Percentiles rank a stretch among this genome's conserved stretches.
Conservation (phyloP, 768 basidiomycete genomes). For the Kwoniella sp. region DNA sequence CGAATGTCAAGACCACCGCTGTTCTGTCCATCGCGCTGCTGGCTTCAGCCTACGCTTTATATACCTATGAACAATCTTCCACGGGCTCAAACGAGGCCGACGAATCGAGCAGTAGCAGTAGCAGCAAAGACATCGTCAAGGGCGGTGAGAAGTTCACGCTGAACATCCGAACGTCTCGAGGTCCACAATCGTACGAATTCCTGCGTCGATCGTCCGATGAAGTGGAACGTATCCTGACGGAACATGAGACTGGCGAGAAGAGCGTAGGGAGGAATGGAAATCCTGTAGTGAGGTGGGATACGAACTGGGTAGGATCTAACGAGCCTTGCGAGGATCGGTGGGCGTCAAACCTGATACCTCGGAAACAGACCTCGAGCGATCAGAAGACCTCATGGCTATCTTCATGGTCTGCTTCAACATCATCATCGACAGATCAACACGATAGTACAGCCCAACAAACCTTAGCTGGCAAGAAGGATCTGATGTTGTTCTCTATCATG, state of each 20-base stretch:
- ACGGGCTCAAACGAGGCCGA: slow-evolving; percentile 1
- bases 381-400: not conserved
- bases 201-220: slow-evolving; percentile 24
- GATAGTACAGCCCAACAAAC: too few species aligned
- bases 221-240: slow-evolving; percentile 36
- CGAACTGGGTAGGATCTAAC: slow-evolving; percentile 79
- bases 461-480: slow-evolving; percentile 61
- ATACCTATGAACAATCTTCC: slow-evolving; percentile 26
- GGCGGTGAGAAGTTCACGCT: slow-evolving; percentile 27
- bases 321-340: slow-evolving; percentile 89
- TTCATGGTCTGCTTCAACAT: not conserved
- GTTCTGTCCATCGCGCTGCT: slow-evolving; percentile 26
- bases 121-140: not conserved
- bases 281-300: slow-evolving; percentile 61
- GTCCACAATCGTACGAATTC: slow-evolving; percentile 27
- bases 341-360: slow-evolving; percentile 67
- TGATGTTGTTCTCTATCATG: slow-evolving; percentile 82
- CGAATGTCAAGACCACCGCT: slow-evolving; percentile 12
- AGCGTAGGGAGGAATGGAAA: slow-evolving; percentile 30
- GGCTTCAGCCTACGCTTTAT: slow-evolving; percentile 27
- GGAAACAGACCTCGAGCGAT: slow-evolving; percentile 60
- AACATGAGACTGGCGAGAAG: slow-evolving; percentile 21
- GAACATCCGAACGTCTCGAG: slow-evolving; percentile 17
- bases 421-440: too few species aligned
- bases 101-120: not conserved